phyloP scores from a whole-genome alignment of 2,329 filamentous ascomycete genomes.

The Trichoderma atroviride region DNA sequence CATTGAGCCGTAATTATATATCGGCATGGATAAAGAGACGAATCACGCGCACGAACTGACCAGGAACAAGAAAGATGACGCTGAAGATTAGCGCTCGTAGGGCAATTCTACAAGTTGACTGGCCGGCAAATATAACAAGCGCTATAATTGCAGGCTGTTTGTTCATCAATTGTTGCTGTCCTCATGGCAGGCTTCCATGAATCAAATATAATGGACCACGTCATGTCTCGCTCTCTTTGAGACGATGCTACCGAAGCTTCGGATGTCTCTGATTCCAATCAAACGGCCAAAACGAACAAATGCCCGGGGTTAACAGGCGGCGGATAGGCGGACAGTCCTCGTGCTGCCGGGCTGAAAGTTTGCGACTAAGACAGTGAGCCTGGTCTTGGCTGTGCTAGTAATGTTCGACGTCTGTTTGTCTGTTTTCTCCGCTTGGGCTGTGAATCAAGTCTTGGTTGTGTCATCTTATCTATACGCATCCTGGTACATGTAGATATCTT shows the following conservation, averaged over 20 bases:
- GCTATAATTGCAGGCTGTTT: not conserved
- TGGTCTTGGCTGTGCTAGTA: not conserved
- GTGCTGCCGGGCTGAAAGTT: not conserved
- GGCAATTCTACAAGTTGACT: not conserved
- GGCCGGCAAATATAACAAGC: not conserved
- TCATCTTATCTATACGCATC: not conserved
- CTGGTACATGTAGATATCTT: not conserved
- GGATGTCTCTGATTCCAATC: not conserved
- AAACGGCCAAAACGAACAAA: not conserved
- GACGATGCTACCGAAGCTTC: conserved; percentile 6
- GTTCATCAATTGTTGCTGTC: not conserved
- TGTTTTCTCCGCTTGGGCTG: not conserved
- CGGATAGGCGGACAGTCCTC: not conserved
- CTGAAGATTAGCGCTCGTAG: not conserved
- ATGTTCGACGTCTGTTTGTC: not conserved
- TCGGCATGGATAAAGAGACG: conserved; percentile 16
- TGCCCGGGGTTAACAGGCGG: not conserved
- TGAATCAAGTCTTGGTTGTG: not conserved
- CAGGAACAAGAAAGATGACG: conserved; percentile 11
- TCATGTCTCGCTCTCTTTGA: not conserved
- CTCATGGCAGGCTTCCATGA: not conserved
- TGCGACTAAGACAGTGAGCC: not conserved
- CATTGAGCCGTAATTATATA: conserved; percentile 23
- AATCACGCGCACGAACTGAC: conserved; percentile 21
- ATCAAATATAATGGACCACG: not conserved